These are phyloP conservation scores for Phytophthora nicotianae DNA, from an alignment of 352 stramenopile genomes.

Conservation along the genomic window DNA sequence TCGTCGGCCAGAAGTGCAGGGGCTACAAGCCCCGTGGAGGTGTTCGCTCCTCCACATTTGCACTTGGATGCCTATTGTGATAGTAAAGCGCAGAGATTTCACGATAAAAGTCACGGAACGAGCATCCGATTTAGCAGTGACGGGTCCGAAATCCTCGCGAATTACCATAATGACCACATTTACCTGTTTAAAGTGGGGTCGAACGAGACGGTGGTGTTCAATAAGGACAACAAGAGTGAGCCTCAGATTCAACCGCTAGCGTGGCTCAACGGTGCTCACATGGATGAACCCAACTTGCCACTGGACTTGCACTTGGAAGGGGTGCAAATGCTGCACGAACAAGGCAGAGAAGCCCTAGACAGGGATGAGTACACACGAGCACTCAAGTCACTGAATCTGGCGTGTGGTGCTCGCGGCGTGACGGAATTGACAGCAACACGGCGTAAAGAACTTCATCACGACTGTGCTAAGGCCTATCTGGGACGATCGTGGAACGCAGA, in stretches of 20 bases:
- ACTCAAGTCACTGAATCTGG: slow-evolving; percentile 44
- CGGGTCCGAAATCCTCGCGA: slow-evolving; percentile 69
- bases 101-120: slow-evolving; percentile 73
- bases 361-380: slow-evolving; percentile 39
- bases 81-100: slow-evolving; percentile 36
- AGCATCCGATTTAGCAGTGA: slow-evolving; percentile 84
- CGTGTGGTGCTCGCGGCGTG: slow-evolving; percentile 35
- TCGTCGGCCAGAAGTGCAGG: slow-evolving; percentile 22
- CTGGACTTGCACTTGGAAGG: slow-evolving; percentile 28
- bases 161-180: slow-evolving; percentile 89
- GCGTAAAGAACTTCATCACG: slow-evolving; percentile 63
- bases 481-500: slow-evolving; percentile 70
- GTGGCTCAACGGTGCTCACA: slow-evolving; percentile 51
- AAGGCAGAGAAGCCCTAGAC: slow-evolving; percentile 25
- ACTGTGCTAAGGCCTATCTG: slow-evolving; percentile 70
- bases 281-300: slow-evolving; percentile 40
- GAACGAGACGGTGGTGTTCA: slow-evolving; percentile 30
- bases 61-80: slow-evolving; percentile 67
- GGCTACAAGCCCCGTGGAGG: slow-evolving; percentile 57
- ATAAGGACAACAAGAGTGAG: slow-evolving; percentile 34
- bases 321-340: slow-evolving; percentile 30
- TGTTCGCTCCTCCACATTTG: slow-evolving; percentile 80
- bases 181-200: slow-evolving; percentile 75
- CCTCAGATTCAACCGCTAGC: slow-evolving; percentile 18
- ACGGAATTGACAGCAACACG: slow-evolving; percentile 40